Percentiles rank a stretch among this genome's conserved stretches.
Evolutionary conservation across 2,329 filamentous ascomycete species (phyloP).

Genomic region (Neonectria faginata): DNA sequence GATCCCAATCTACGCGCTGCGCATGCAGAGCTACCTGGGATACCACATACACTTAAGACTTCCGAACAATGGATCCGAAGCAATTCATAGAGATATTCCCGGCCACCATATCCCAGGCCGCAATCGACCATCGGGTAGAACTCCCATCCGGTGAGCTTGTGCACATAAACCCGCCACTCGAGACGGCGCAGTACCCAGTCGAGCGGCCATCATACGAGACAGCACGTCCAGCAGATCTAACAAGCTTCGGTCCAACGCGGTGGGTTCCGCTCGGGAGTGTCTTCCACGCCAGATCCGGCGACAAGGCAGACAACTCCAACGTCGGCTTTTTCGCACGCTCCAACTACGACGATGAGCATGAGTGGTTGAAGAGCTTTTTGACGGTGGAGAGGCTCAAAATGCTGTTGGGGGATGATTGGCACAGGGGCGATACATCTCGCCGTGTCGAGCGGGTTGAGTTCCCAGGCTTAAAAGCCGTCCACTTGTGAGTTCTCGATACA

Average conservation of each 20-base stretch:
- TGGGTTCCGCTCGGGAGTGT: slow-evolving; percentile 47
- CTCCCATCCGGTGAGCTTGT: slow-evolving; percentile 38
- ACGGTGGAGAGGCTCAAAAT: slow-evolving; percentile 53
- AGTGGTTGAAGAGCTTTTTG: slow-evolving; percentile 58
- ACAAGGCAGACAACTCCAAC: slow-evolving; percentile 59
- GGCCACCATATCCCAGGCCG: slow-evolving; percentile 46
- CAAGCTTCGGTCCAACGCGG: slow-evolving; percentile 43
- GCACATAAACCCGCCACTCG: slow-evolving; percentile 32
- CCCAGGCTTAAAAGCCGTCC: slow-evolving; percentile 48
- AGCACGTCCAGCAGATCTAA: slow-evolving; percentile 39
- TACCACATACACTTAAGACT: slow-evolving; percentile 58
- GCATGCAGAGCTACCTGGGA: slow-evolving; percentile 57
- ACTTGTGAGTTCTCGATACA: slow-evolving; percentile 36
- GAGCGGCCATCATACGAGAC: slow-evolving; percentile 46
- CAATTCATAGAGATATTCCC: slow-evolving; percentile 59
- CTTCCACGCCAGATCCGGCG: slow-evolving; percentile 49
- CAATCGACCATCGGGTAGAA: slow-evolving; percentile 47
- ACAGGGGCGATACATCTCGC: slow-evolving; percentile 48
- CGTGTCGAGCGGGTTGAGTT: slow-evolving; percentile 60
- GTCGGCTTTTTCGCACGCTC: slow-evolving; percentile 58
- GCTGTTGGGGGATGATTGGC: slow-evolving; percentile 53
- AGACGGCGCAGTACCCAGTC: slow-evolving; percentile 41
- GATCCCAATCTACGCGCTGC: slow-evolving; percentile 51
- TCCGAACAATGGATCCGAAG: slow-evolving; percentile 56
- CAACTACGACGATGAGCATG: slow-evolving; percentile 54